Base-by-base conservation (phyloP, 257 asterid genomes). In the Prunella vulgaris region DNA sequence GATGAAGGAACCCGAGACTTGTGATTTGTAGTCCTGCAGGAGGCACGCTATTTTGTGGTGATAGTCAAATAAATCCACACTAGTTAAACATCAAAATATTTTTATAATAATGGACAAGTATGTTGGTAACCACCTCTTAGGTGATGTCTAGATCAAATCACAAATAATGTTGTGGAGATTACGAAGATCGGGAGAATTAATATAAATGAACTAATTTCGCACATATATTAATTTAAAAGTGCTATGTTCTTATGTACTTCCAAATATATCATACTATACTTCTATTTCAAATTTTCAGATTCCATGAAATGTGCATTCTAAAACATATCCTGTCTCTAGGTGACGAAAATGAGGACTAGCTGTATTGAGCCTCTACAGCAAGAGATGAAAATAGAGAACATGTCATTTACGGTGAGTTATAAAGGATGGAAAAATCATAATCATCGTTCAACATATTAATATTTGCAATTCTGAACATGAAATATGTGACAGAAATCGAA, bases 341-440 rank as follows among this genome's bases (percentile, higher is more conserved):
- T 56, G 60, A 63, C 9, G 61, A 12, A 13, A 74, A 69, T 49
- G 76, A 60, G 66, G 57, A 60, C 37, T 13, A 42, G 38, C 42
- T 54, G 61, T 68, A 70, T 66, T 76, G 76, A 81, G 71, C 13
- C 63, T 28, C 38, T 52, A 37, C 22, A 18, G 48, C 61, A 62
- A 44, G 80, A 77, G 73, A 68, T 54, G 30, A 74, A 22, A 37
- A 44, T 42, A 49, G 78, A 77, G 67, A 75, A 64, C 32, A 69
- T 60, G 65, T 48, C 80, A 42, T 70, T 67, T 40, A 60, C 54
- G 24, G 82, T 77, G 69, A 81, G 85, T 60, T 67, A 49, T 28
- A 10, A 14, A n/a, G 57, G 66, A 64, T n/a, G 27, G 10, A 17
- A 25, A 25, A 5, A 21, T 15, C 59, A 60, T 17, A 30, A 6